Evolutionary conservation across 805 yeast species (phyloP).

Genomic region (Lipomyces lipofer): DNA sequence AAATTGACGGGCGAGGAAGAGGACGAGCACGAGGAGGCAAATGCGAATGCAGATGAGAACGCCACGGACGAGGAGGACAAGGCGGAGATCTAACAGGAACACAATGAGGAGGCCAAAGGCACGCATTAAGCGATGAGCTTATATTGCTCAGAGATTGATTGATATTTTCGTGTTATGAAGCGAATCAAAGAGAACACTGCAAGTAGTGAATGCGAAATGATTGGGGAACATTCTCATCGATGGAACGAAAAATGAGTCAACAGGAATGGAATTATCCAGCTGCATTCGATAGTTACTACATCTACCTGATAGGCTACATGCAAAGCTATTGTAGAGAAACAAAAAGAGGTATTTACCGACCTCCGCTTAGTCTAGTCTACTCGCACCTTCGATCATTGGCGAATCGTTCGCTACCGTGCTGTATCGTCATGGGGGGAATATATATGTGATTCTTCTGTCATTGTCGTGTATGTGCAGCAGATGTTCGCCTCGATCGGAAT

Average conservation of each 20-base stretch:
- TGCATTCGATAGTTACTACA: not conserved
- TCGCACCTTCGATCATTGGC: slow-evolving; percentile 10
- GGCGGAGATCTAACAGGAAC: too few species aligned
- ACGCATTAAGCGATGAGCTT: not conserved
- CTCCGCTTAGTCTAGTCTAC: slow-evolving; percentile 3
- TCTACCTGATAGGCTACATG: not conserved
- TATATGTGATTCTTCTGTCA: too few species aligned
- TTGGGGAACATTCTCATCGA: too few species aligned
- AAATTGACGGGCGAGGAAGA: slow-evolving; percentile 11
- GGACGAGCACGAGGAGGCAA: slow-evolving; percentile 1
- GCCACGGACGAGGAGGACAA: not conserved
- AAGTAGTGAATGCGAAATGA: too few species aligned
- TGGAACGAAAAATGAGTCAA: too few species aligned
- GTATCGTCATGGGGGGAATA: too few species aligned
- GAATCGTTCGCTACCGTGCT: too few species aligned
- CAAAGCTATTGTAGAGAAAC: not conserved
- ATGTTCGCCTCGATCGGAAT: too few species aligned
- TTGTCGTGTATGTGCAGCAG: too few species aligned
- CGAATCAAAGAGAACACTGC: too few species aligned
- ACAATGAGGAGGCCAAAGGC: too few species aligned
- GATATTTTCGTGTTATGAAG: not conserved
- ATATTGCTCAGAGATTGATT: not conserved
- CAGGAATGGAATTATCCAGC: not conserved
- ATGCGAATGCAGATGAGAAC: not conserved
- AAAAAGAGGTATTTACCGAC: not conserved